Evolutionary conservation across 2,329 filamentous ascomycete species (phyloP).

Genomic region (Colletotrichum falcatum): DNA sequence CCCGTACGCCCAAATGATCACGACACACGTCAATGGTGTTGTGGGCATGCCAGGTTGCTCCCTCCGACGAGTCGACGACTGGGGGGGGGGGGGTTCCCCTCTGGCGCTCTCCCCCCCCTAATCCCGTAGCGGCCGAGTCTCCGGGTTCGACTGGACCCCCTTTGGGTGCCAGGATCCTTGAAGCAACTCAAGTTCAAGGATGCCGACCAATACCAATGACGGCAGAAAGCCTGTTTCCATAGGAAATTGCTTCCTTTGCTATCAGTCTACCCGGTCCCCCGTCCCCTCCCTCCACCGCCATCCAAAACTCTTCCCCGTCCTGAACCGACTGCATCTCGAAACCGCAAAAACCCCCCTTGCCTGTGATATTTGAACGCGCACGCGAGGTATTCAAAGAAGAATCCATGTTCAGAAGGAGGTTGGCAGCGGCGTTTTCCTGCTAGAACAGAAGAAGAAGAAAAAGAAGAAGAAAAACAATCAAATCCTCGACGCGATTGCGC

Average conservation of each 20-base stretch:
- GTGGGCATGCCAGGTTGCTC: slow-evolving; percentile 27
- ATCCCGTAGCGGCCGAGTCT: slow-evolving; percentile 32
- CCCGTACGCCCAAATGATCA: slow-evolving; percentile 29
- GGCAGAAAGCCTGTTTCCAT: background rate
- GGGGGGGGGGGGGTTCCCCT: slow-evolving; percentile 22
- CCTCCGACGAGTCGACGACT: slow-evolving; percentile 23
- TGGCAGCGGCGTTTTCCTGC: slow-evolving; percentile 11
- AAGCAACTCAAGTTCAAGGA: slow-evolving; percentile 24
- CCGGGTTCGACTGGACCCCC: slow-evolving; percentile 17
- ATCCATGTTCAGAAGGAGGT: slow-evolving; percentile 22
- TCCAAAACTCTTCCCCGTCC: slow-evolving; percentile 39
- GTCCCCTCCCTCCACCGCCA: slow-evolving; percentile 35
- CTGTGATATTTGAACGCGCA: slow-evolving; percentile 3
- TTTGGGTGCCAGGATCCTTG: slow-evolving; percentile 13
- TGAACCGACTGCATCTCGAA: slow-evolving; percentile 16
- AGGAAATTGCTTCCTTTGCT: slow-evolving; percentile 35
- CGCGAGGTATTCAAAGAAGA: background rate
- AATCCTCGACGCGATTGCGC: slow-evolving; percentile 21
- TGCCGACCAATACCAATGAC: slow-evolving; percentile 24
- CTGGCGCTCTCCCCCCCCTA: slow-evolving; percentile 6
- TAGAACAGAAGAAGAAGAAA: slow-evolving; percentile 10
- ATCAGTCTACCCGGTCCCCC: slow-evolving; percentile 17
- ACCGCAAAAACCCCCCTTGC: background rate
- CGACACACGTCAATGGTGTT: slow-evolving; percentile 33
- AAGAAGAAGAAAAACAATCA: background rate